phyloP scores from a whole-genome alignment of 140 eudicot genomes.

The Stevia rebaudiana region DNA sequence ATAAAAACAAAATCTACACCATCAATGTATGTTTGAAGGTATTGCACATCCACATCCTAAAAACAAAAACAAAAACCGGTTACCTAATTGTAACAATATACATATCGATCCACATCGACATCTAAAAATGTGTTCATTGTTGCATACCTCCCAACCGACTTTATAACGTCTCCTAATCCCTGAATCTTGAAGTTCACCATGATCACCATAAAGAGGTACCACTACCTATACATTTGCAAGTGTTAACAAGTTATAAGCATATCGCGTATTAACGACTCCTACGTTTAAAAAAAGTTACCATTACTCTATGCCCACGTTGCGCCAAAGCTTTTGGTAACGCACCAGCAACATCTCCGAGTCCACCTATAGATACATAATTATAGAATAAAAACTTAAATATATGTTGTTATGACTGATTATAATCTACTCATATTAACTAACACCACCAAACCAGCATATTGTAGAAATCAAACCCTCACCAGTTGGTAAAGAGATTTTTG shows the following conservation, averaged over 20 bases:
- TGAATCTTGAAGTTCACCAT: slow-evolving; percentile 63
- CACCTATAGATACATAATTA: slow-evolving; percentile 49
- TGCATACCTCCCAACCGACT: slow-evolving; percentile 78
- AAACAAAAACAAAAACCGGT: slow-evolving; percentile 8
- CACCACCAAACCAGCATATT: too few relatives aligned
- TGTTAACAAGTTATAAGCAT: not conserved
- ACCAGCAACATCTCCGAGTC: slow-evolving; percentile 99
- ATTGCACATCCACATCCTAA: slow-evolving; percentile 86
- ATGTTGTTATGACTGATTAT: too few relatives aligned
- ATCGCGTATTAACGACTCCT: not conserved
- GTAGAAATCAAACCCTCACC: too few relatives aligned
- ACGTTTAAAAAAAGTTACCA: slow-evolving; percentile 41
- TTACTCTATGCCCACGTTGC: slow-evolving; percentile 85
- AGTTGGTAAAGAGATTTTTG: not conserved
- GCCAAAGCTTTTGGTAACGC: slow-evolving; percentile 98
- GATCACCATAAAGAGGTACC: slow-evolving; percentile 63
- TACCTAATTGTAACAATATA: slow-evolving; percentile 12
- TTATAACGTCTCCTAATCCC: slow-evolving; percentile 72
- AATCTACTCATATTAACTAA: too few relatives aligned
- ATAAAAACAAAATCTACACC: slow-evolving; percentile 96
- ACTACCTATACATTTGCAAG: slow-evolving; percentile 48
- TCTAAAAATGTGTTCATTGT: not conserved
- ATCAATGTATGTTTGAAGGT: slow-evolving; percentile 78
- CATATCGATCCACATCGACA: not conserved
- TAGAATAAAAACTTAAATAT: not conserved